Percentiles rank a stretch among this genome's conserved stretches.
phyloP scores from a whole-genome alignment of 1,139 yeast species.

The Hemisphaericaspora lyxosophila region DNA sequence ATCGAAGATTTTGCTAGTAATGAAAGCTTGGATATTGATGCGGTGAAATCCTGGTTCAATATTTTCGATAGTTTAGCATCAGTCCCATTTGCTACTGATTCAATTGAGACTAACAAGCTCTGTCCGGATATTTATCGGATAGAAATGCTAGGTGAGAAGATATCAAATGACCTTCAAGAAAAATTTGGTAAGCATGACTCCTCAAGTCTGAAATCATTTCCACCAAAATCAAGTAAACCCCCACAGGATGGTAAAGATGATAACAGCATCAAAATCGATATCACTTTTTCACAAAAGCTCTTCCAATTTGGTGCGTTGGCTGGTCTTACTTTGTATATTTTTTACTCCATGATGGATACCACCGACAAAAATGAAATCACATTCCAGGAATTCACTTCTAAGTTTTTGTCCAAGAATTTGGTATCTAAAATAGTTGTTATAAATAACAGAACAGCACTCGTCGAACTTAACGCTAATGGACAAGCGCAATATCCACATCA shows the following conservation, averaged over 20 bases:
- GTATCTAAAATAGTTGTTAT: conserved; percentile 39
- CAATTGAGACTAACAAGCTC: conserved; percentile 25
- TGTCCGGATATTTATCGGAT: conserved; percentile 32
- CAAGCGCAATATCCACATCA: conserved; percentile 25
- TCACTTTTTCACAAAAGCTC: conserved; percentile 26
- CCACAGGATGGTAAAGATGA: conserved; percentile 12
- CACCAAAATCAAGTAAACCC: background rate
- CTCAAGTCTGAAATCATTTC: background rate
- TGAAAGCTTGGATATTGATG: conserved; percentile 16
- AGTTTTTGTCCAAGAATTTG: conserved; percentile 39
- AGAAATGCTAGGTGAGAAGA: conserved; percentile 3
- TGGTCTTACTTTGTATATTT: conserved; percentile 26
- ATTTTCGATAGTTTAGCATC: conserved; percentile 30
- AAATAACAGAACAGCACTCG: conserved; percentile 37
- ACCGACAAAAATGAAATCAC: conserved; percentile 35
- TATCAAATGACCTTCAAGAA: conserved; percentile 7
- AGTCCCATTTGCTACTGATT: conserved; percentile 29
- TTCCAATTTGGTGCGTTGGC: conserved; percentile 33
- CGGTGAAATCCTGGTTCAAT: conserved; percentile 32
- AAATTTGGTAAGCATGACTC: background rate
- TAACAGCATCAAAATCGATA: conserved; percentile 17
- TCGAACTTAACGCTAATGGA: conserved; percentile 43
- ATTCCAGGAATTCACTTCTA: conserved; percentile 46
- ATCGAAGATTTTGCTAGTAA: conserved; percentile 16
- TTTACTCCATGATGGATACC: conserved; percentile 15